phyloP scores from a whole-genome alignment of 163 green algal genomes.

The Chlorella variabilis region DNA sequence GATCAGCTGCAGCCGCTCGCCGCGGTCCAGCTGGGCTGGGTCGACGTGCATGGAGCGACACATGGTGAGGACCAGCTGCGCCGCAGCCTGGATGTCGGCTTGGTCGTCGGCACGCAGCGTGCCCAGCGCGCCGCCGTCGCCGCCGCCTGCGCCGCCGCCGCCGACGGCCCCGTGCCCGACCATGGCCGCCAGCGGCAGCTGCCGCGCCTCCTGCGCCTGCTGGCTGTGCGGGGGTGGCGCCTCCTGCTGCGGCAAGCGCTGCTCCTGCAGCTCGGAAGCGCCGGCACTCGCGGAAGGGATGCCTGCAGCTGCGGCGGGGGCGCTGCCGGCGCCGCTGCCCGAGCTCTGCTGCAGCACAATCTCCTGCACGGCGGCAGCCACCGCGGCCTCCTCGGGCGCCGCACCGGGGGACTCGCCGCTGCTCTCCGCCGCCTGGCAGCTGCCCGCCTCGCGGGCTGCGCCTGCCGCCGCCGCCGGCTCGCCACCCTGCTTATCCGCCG shows the following conservation, averaged over 20 bases:
- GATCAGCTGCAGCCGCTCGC: conserved; percentile 40
- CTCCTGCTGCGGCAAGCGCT: neutral
- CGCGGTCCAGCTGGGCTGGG: conserved; percentile 1
- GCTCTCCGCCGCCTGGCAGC: neutral
- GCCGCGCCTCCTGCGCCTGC: neutral
- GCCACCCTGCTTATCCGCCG: neutral
- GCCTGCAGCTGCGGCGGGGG: no score
- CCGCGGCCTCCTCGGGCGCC: neutral
- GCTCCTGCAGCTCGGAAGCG: neutral
- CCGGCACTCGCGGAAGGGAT: no score
- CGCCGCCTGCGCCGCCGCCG: neutral
- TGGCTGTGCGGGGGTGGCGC: no score
- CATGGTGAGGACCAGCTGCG: conserved; percentile 27
- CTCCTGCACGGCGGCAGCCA: conserved; percentile 16
- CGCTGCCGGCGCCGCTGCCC: neutral
- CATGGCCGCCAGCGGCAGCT: neutral
- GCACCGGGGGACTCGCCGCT: neutral
- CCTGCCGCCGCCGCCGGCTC: neutral
- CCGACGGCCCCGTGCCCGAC: no score
- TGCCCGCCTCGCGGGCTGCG: neutral
- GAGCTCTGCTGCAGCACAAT: neutral
- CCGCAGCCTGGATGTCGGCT: conserved; percentile 29
- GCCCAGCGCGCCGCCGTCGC: neutral
- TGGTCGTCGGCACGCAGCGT: neutral
- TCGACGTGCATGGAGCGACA: conserved; percentile 7